Conservation (phyloP, 805 yeast species). For the Lachancea sp. region DNA sequence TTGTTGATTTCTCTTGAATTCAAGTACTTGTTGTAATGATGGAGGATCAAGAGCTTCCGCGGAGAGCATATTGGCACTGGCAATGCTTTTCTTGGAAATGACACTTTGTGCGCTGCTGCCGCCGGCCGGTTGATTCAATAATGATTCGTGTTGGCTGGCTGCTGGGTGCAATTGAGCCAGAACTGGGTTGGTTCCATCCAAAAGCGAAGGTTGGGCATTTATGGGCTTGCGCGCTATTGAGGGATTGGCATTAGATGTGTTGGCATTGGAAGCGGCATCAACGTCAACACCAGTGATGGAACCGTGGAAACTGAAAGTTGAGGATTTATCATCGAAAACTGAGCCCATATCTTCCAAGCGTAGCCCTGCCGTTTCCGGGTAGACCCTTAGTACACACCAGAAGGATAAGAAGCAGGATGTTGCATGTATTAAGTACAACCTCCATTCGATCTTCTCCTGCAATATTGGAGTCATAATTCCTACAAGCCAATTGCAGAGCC, state of each 20-base stretch:
- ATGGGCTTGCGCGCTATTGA: slow-evolving; percentile 40
- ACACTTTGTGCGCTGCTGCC: slow-evolving; percentile 16
- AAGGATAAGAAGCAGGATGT: slow-evolving; percentile 68
- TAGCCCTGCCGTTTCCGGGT: slow-evolving; percentile 89
- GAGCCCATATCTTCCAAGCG: slow-evolving; percentile 88
- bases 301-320: slow-evolving; percentile 31
- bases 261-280: slow-evolving; percentile 4
- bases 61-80: slow-evolving; percentile 12
- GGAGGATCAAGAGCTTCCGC: slow-evolving; percentile 35
- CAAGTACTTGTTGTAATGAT: slow-evolving; percentile 33
- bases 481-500: slow-evolving; percentile 88
- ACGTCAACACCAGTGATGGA: slow-evolving; percentile 14
- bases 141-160: slow-evolving; percentile 1
- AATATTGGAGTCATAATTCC: slow-evolving; percentile 88
- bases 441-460: slow-evolving; percentile 71
- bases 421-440: slow-evolving; percentile 76
- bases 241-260: slow-evolving; percentile 27
- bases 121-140: background rate
- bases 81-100: slow-evolving; percentile 12
- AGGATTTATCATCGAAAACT: slow-evolving; percentile 65
- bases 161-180: slow-evolving; percentile 7
- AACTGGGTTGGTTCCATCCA: slow-evolving; percentile 26
- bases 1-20: slow-evolving; percentile 30
- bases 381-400: slow-evolving; percentile 60
- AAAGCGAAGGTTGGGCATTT: slow-evolving; percentile 13